These are phyloP conservation scores for Pontederia paniculata DNA, from an alignment of 176 grass and related monocot genomes.

Conservation along the genomic window DNA sequence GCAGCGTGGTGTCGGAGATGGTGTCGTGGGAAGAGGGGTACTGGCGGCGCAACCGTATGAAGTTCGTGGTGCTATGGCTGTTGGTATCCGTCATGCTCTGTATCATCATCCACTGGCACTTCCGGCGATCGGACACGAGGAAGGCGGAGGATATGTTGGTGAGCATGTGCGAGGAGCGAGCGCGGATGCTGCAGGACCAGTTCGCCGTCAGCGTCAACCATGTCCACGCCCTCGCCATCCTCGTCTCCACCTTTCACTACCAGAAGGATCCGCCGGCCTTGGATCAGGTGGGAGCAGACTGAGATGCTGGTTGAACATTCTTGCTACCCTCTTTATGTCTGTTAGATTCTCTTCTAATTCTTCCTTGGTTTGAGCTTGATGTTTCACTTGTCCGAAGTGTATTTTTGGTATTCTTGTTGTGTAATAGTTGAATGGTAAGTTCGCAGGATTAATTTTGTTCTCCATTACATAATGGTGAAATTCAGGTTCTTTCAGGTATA, in stretches of 20 bases:
- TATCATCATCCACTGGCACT: constrained; percentile 20
- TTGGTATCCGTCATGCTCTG: constrained; percentile 6
- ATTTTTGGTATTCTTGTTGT: no score
- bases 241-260: constrained; percentile 95
- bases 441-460: no score
- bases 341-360: not conserved
- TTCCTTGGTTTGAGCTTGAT: no score
- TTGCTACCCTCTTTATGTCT: not conserved
- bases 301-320: not conserved
- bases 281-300: constrained; percentile 48
- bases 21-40: not conserved
- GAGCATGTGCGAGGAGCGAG: constrained; percentile 93
- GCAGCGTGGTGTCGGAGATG: constrained; percentile 1
- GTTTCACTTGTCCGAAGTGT: no score
- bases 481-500: no score
- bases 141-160: constrained; percentile 62
- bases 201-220: constrained; percentile 94
- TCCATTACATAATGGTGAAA: no score
- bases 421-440: no score
- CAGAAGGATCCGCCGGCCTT: constrained; percentile 72
- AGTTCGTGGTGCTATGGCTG: constrained; percentile 36
- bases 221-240: constrained; percentile 91
- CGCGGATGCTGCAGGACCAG: constrained; percentile 95
- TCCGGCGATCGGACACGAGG: constrained; percentile 22
- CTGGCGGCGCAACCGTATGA: constrained; percentile 28